These are phyloP conservation scores for Urostyla sp. DNA, from an alignment of 73 alveolate genomes.

Conservation along the genomic window DNA sequence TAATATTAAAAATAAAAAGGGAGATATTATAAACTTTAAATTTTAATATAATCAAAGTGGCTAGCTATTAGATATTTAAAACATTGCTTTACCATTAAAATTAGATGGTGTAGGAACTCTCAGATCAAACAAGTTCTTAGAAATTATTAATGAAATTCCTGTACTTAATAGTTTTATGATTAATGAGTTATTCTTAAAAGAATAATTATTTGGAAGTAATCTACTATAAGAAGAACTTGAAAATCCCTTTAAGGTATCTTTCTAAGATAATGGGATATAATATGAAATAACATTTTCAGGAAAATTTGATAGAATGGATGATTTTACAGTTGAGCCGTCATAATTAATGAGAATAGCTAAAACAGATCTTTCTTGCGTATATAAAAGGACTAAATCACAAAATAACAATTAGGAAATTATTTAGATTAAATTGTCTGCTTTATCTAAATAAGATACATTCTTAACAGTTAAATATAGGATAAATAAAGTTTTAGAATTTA, in stretches of 20 bases:
- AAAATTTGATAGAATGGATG: constrained; percentile 15
- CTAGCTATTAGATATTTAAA: not conserved
- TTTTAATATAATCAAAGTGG: constrained; percentile 1
- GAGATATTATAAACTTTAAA: not conserved
- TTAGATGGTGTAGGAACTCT: not conserved
- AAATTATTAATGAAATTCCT: not conserved
- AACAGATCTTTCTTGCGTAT: not conserved
- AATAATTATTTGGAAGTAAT: constrained; percentile 13
- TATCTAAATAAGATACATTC: constrained; percentile 17
- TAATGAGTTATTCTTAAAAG: constrained; percentile 7
- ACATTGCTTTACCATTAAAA: not conserved
- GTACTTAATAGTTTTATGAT: not conserved
- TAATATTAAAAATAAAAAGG: not conserved
- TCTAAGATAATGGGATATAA: constrained; percentile 15
- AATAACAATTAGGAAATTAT: constrained; percentile 1
- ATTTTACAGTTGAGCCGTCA: constrained; percentile 25
- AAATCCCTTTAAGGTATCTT: not conserved
- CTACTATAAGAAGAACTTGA: constrained; percentile 1
- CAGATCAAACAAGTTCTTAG: not conserved
- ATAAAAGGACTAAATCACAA: not conserved
- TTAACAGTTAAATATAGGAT: constrained; percentile 22
- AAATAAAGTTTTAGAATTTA: constrained; percentile 9
- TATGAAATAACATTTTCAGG: not conserved
- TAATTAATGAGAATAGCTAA: constrained; percentile 35
- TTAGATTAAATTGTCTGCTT: constrained; percentile 1